These are phyloP conservation scores for Antrodiella citrinella DNA, from an alignment of 768 basidiomycete genomes.

Conservation along the genomic window DNA sequence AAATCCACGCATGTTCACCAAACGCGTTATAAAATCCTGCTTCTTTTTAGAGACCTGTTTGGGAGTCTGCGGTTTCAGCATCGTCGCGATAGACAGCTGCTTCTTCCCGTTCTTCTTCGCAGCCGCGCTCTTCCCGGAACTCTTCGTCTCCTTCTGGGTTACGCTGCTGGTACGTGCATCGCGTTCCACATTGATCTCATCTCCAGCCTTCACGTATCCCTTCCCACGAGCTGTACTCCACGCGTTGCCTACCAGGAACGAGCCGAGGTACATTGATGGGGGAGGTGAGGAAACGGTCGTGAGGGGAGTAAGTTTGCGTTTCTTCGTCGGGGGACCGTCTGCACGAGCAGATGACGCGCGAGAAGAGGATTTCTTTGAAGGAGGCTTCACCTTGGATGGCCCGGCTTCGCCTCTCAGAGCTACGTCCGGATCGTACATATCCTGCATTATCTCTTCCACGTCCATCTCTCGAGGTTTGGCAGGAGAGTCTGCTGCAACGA, in stretches of 20 bases:
- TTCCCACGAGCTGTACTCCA: slow-evolving; percentile 74
- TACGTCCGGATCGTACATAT: background rate
- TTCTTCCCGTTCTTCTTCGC: slow-evolving; percentile 41
- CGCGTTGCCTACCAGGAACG: slow-evolving; percentile 60
- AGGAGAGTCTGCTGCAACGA: background rate
- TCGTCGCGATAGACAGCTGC: slow-evolving; percentile 55
- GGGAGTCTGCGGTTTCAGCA: slow-evolving; percentile 51
- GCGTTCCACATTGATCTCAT: slow-evolving; percentile 49
- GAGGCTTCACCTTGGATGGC: no score
- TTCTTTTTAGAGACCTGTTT: slow-evolving; percentile 41
- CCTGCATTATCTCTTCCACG: background rate
- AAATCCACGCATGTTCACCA: slow-evolving; percentile 56
- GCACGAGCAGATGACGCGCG: slow-evolving; percentile 4
- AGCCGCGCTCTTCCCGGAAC: slow-evolving; percentile 12
- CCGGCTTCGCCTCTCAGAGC: no score
- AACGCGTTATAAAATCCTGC: slow-evolving; percentile 60
- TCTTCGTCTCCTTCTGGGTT: slow-evolving; percentile 7
- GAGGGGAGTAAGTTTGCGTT: slow-evolving; percentile 30
- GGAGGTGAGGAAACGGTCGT: slow-evolving; percentile 13
- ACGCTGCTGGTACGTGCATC: slow-evolving; percentile 33
- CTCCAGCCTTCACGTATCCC: slow-evolving; percentile 60
- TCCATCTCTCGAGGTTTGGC: background rate
- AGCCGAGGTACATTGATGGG: slow-evolving; percentile 49
- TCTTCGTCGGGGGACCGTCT: slow-evolving; percentile 37
- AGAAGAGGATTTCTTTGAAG: slow-evolving; percentile 14